These are phyloP conservation scores for Rhizomucor pusillus DNA, from an alignment of 371 early-diverging fungal genomes.

Conservation along the genomic window DNA sequence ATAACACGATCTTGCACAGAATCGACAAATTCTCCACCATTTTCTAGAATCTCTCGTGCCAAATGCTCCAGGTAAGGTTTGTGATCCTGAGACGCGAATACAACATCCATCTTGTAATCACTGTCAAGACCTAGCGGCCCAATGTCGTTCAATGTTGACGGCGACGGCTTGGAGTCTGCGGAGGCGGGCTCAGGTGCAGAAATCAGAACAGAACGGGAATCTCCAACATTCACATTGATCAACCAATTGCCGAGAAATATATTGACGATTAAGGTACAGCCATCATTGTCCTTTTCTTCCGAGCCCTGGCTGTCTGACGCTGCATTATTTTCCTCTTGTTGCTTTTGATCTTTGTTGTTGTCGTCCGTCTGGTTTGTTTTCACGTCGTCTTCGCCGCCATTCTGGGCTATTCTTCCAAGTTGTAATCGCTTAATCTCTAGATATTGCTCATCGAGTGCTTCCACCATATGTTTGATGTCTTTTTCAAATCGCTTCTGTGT, in stretches of 20 bases:
- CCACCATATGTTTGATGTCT: constrained; percentile 52
- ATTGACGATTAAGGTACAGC: constrained; percentile 77
- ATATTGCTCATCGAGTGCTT: constrained; percentile 54
- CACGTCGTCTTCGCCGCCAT: constrained; percentile 2
- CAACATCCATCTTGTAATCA: constrained; percentile 57
- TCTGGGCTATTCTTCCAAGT: constrained; percentile 6
- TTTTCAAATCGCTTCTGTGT: constrained; percentile 43
- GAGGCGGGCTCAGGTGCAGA: constrained; percentile 42
- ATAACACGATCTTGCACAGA: constrained; percentile 63
- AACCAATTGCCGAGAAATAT: constrained; percentile 73
- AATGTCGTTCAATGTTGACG: constrained; percentile 2
- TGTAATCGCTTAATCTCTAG: constrained; percentile 50
- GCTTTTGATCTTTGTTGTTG: not conserved
- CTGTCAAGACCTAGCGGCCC: constrained; percentile 20
- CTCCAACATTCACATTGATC: constrained; percentile 81
- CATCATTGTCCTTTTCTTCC: constrained; percentile 67
- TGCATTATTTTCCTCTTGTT: not conserved
- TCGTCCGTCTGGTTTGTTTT: not conserved
- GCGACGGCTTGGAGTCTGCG: constrained; percentile 4
- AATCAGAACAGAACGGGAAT: constrained; percentile 71
- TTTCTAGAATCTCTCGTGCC: constrained; percentile 60
- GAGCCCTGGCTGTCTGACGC: not conserved
- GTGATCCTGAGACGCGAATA: constrained; percentile 64
- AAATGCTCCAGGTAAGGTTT: constrained; percentile 64
- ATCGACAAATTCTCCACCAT: constrained; percentile 68